phyloP scores from a whole-genome alignment of 2,329 filamentous ascomycete species.

The Xylaria arbuscula region DNA sequence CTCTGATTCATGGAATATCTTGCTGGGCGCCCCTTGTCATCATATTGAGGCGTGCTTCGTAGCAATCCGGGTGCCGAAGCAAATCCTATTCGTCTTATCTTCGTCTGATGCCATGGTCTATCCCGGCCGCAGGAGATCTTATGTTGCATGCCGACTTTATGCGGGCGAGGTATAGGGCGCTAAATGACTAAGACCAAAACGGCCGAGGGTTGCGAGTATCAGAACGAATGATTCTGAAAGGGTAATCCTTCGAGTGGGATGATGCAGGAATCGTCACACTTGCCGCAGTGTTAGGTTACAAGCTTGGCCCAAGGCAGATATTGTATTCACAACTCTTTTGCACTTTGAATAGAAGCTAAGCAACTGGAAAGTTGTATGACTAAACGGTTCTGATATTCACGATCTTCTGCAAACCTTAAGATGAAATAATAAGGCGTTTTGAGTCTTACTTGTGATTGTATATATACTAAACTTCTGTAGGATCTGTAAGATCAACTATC shows the following conservation, averaged over 20 bases:
- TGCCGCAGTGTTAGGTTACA: background rate
- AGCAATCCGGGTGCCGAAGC: constrained; percentile 19
- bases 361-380: background rate
- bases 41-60: constrained; percentile 23
- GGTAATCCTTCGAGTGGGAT: background rate
- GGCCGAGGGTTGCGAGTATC: constrained; percentile 5
- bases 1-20: constrained; percentile 24
- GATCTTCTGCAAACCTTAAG: background rate
- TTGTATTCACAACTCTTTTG: background rate
- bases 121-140: constrained; percentile 19
- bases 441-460: background rate
- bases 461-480: constrained; percentile 8
- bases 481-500: background rate
- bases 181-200: background rate
- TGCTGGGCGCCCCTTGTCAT: constrained; percentile 18
- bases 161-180: constrained; percentile 3
- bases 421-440: background rate
- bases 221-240: background rate
- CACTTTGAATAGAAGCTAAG: background rate
- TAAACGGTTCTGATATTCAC: background rate
- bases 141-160: constrained; percentile 17
- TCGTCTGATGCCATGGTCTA: constrained; percentile 21
- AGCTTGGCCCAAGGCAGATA: background rate
- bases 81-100: constrained; percentile 31
- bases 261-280: background rate